Percentiles rank a stretch among this genome's conserved stretches.
Evolutionary conservation across 1,139 yeast genomes (phyloP).

Genomic region (Lodderomyces metapsilosis): DNA sequence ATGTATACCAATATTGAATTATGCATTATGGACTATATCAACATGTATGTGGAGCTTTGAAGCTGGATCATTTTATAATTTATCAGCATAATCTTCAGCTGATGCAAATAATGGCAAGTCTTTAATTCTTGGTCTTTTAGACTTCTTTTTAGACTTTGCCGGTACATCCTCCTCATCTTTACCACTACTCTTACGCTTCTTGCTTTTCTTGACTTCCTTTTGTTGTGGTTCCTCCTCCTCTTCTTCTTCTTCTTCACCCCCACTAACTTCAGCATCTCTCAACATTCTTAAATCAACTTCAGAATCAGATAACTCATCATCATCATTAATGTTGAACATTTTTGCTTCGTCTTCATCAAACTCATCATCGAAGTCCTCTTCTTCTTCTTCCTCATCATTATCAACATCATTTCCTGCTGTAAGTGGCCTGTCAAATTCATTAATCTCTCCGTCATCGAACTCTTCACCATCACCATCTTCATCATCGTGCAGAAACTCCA

Average conservation of each 20-base stretch:
- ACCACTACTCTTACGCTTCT: conserved; percentile 22
- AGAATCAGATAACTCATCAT: conserved; percentile 40
- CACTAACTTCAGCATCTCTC: conserved; percentile 31
- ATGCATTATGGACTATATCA: background rate
- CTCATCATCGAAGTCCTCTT: conserved; percentile 19
- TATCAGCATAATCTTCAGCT: conserved; percentile 74
- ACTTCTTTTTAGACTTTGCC: conserved; percentile 26
- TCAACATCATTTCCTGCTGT: conserved; percentile 15
- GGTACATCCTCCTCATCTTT: conserved; percentile 11
- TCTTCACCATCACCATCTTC: conserved; percentile 18
- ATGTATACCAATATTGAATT: too few species aligned
- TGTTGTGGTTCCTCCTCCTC: conserved; percentile 15
- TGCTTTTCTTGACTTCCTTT: conserved; percentile 16
- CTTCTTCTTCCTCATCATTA: conserved; percentile 17
- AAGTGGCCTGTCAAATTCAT: conserved; percentile 4
- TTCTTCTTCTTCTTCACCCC: conserved; percentile 21
- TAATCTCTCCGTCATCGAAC: conserved; percentile 13
- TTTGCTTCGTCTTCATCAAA: conserved; percentile 19
- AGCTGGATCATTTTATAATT: background rate
- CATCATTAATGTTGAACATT: conserved; percentile 31
- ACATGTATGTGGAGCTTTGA: background rate
- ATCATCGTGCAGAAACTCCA: conserved; percentile 16
- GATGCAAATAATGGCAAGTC: conserved; percentile 85
- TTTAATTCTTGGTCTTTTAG: conserved; percentile 60
- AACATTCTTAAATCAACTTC: conserved; percentile 28